Evolutionary conservation across 2,329 filamentous ascomycete species (phyloP), one percentile per base, ranked within the genome.

Genomic region (Claviceps fusiformis): DNA sequence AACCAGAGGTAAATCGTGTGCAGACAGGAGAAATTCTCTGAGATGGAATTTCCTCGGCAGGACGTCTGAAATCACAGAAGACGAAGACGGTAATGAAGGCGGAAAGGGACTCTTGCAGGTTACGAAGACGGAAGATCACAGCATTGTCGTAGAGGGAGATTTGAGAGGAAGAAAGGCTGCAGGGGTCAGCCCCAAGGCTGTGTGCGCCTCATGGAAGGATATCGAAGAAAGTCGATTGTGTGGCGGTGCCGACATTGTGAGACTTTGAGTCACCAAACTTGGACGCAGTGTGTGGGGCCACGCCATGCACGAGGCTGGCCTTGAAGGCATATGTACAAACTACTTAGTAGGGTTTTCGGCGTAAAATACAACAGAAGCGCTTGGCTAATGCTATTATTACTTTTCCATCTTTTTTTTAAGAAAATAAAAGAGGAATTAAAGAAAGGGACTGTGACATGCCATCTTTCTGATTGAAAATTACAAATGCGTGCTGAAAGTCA

Each of bases 141-240:
- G 50, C 17, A 46, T 31, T 27, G 35, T 35, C 27, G 44, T 31
- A 31, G 55, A 54, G 45, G 45, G 44, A 53, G 49, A 41, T 17
- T 41, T 41, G 37, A 52, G 47, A 63, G 62, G 52, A 48, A 56
- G 62, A 27, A 43, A 49, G 63, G 62, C 63, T 67, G 62, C 63
- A 68, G 62, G 64, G 62, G 61, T 60, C 55, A 55, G 57, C 52
- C 54, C 57, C 60, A 57, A 62, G 60, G 60, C 60, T 60, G 61
- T 60, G 61, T 67, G 66, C 68, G 68, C 68, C 69, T 69, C 70
- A 72, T 71, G 69, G 70, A 72, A 72, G 57, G 65, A 63, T 64
- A 67, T 71, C 63, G 70, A 72, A 72, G 68, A 67, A 67, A 54
- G 64, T 71, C 66, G 70, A 71, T 63, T 61, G 58, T 65, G 68